These are phyloP conservation scores for Penicillium sp. DNA, from an alignment of 2,329 filamentous ascomycete species.

Conservation along the genomic window DNA sequence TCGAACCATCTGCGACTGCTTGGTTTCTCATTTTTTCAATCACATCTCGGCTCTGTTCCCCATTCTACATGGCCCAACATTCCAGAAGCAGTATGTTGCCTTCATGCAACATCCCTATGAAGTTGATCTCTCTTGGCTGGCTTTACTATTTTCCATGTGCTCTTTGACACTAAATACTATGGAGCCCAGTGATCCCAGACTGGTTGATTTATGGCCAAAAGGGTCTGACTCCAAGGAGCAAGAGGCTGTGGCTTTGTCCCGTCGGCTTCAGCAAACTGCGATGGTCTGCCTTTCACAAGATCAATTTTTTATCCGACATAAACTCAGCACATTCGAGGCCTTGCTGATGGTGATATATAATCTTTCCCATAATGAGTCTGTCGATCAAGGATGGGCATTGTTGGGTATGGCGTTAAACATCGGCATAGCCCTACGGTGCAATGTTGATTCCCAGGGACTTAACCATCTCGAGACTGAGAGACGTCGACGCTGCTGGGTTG, in stretches of 20 bases:
- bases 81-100: constrained; percentile 18
- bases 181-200: constrained; percentile 16
- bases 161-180: constrained; percentile 19
- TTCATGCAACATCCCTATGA: constrained; percentile 16
- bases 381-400: constrained; percentile 24
- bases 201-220: constrained; percentile 14
- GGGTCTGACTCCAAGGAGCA: background rate
- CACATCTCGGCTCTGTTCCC: constrained; percentile 19
- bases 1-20: constrained; percentile 11
- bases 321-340: constrained; percentile 24
- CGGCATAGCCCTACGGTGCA: constrained; percentile 25
- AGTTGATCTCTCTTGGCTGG: constrained; percentile 23
- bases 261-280: constrained; percentile 11
- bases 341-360: constrained; percentile 27
- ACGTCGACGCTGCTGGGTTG: constrained; percentile 28
- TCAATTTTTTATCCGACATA: constrained; percentile 24
- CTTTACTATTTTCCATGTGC: constrained; percentile 23
- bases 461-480: constrained; percentile 19
- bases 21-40: constrained; percentile 13
- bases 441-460: constrained; percentile 18
- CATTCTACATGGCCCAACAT: constrained; percentile 26
- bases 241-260: background rate
- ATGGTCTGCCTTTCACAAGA: constrained; percentile 26
- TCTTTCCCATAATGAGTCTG: constrained; percentile 20
- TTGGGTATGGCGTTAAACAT: constrained; percentile 27